Evolutionary conservation across 1,139 yeast species (phyloP).

Genomic region (Lodderomyces pseudojiufengensis): DNA sequence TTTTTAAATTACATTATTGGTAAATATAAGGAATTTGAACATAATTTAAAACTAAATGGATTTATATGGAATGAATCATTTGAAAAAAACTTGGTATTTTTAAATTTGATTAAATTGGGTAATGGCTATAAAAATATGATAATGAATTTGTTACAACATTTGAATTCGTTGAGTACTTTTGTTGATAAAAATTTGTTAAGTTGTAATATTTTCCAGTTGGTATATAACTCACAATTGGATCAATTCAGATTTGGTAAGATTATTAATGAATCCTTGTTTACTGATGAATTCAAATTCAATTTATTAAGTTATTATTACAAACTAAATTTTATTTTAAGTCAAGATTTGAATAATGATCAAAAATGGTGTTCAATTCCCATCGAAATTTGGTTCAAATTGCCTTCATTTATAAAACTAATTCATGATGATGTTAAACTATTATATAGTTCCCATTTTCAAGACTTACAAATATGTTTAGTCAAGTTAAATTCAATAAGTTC

Average conservation of each 20-base stretch:
- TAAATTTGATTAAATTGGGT: conserved; percentile 8
- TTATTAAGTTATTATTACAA: conserved; percentile 13
- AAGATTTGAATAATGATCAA: conserved; percentile 5
- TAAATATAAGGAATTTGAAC: conserved; percentile 11
- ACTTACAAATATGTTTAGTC: conserved; percentile 12
- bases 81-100: conserved; percentile 9
- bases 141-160: conserved; percentile 9
- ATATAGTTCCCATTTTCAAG: conserved; percentile 5
- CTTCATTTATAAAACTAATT: conserved; percentile 11
- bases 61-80: conserved; percentile 9
- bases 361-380: conserved; percentile 11
- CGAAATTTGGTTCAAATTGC: conserved; percentile 14
- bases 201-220: conserved; percentile 16
- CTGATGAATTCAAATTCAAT: conserved; percentile 10
- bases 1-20: conserved; percentile 12
- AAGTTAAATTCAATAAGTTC: conserved; percentile 11
- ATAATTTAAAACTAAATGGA: conserved; percentile 4
- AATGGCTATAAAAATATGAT: conserved; percentile 10
- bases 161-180: conserved; percentile 8
- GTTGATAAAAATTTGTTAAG: conserved; percentile 6
- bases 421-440: conserved; percentile 6
- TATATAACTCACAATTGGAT: conserved; percentile 16
- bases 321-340: conserved; percentile 7
- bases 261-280: conserved; percentile 12
- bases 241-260: conserved; percentile 18